phyloP scores from a whole-genome alignment of 2,329 filamentous ascomycete species.

The Diaporthe ampelina region DNA sequence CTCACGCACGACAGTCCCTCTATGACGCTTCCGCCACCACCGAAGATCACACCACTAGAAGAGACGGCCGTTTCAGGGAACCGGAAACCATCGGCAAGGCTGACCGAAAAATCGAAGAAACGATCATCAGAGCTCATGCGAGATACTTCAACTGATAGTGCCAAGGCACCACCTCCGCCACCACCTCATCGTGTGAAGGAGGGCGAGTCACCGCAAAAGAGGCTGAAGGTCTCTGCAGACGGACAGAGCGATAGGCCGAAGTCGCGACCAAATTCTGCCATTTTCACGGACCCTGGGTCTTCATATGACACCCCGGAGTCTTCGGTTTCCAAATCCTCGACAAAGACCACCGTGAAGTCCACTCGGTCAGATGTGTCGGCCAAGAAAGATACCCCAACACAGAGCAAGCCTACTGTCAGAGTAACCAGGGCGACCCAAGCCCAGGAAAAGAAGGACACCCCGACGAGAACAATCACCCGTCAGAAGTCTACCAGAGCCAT shows the following conservation, averaged over 20 bases:
- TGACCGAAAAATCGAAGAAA: constrained; percentile 55
- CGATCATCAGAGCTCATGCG: constrained; percentile 59
- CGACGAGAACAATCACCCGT: constrained; percentile 26
- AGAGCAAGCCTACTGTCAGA: constrained; percentile 21
- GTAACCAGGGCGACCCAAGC: neutral
- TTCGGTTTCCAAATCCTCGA: constrained; percentile 37
- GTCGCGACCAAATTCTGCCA: constrained; percentile 42
- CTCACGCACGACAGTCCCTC: constrained; percentile 47
- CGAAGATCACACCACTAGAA: constrained; percentile 65
- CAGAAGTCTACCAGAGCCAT: constrained; percentile 36
- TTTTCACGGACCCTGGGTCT: constrained; percentile 44
- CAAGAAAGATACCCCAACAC: constrained; percentile 33
- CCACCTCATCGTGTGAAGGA: constrained; percentile 50
- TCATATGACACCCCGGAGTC: constrained; percentile 44
- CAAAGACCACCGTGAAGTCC: constrained; percentile 27
- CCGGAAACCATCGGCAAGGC: constrained; percentile 58
- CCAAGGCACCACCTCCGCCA: constrained; percentile 50
- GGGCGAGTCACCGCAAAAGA: constrained; percentile 51
- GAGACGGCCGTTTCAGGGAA: constrained; percentile 67
- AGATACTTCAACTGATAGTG: constrained; percentile 60
- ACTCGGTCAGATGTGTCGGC: constrained; percentile 20
- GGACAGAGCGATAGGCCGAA: constrained; percentile 33
- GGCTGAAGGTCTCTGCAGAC: constrained; percentile 43
- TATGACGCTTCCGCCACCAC: constrained; percentile 60
- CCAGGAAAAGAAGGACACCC: constrained; percentile 22